A percentile compares a stretch with the other conserved stretches of the same genome.
These are phyloP conservation scores for Alloteropsis semialata DNA, from an alignment of 176 grass and related monocot genomes.

Conservation along the genomic window DNA sequence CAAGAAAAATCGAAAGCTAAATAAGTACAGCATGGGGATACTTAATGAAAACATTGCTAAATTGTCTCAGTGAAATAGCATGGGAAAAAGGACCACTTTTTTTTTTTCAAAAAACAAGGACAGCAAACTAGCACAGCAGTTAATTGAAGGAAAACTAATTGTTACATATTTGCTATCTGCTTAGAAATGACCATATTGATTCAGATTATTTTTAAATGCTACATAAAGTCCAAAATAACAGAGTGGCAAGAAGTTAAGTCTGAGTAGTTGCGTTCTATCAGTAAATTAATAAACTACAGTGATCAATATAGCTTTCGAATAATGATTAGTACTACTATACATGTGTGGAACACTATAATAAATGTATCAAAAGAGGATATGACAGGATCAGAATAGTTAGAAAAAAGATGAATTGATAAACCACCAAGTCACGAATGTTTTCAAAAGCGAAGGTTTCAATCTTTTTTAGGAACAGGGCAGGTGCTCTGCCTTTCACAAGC, in stretches of 20 bases:
- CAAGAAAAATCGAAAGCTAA: neutral
- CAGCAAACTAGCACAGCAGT: neutral
- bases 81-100: neutral
- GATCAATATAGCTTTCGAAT: neutral
- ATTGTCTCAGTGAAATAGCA: constrained; percentile 7
- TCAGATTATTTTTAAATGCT: neutral
- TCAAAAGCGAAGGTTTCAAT: neutral
- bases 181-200: neutral
- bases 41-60: neutral
- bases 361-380: neutral
- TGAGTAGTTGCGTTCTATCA: neutral
- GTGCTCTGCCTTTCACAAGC: neutral
- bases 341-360: neutral
- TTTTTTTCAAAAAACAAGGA: neutral
- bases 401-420: neutral
- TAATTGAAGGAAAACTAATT: neutral
- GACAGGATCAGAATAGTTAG: neutral
- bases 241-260: neutral
- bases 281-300: neutral
- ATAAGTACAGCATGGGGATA: neutral
- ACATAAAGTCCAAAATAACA: neutral
- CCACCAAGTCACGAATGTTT: neutral
- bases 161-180: neutral
- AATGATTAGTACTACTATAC: neutral
- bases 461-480: neutral